Base-by-base conservation (phyloP, 2,329 filamentous ascomycete genomes). In the Nigrograna mackinnonii region DNA sequence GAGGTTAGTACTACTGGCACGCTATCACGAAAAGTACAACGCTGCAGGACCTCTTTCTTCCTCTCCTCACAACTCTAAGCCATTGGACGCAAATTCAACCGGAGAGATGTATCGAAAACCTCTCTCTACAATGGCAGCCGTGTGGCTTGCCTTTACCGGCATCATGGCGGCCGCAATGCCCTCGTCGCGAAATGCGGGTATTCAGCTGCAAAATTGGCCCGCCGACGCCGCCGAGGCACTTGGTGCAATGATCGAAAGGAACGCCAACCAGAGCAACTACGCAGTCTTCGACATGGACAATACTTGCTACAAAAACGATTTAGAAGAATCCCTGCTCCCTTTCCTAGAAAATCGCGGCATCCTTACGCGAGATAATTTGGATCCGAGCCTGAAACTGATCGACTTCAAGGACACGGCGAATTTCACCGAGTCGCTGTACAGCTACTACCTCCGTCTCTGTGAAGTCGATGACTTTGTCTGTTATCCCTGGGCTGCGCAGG, bases 251-350 rank as follows among this genome's bases (percentile, higher is more conserved):
- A 64, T 64, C 28, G 17, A 40, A 17, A 49, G 48, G 17, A 64
- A 62, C 22, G 60, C 60, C 13, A 61, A 64, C 36, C 54, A 60
- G 40, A 60, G 55, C 51, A 58, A 58, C 46, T 62, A 58, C 31
- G 60, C 60, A 5, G 54, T 62, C 31, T 62, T 64, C 43, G 60
- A 64, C 43, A 61, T 60, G 56, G 60, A 64, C 49, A 61, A 64
- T 37, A 64, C 60, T 6, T 58, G 54, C 37, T 64, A 59, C 40
- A 52, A 53, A 19, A 57, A 61, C 30, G 60, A 64, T 37, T 48
- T 64, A 11, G 57, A 60, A 44, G 60, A 64, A 37, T 57, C 57
- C 2, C 49, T 62, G 4, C 44, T 64, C 11, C 60, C 60, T 3
- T 64, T 57, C 33, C 47, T 64, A 7, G 60, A 64, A 40, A 64